Conservation (phyloP, 768 basidiomycete species). For the Suillus subaureus region DNA sequence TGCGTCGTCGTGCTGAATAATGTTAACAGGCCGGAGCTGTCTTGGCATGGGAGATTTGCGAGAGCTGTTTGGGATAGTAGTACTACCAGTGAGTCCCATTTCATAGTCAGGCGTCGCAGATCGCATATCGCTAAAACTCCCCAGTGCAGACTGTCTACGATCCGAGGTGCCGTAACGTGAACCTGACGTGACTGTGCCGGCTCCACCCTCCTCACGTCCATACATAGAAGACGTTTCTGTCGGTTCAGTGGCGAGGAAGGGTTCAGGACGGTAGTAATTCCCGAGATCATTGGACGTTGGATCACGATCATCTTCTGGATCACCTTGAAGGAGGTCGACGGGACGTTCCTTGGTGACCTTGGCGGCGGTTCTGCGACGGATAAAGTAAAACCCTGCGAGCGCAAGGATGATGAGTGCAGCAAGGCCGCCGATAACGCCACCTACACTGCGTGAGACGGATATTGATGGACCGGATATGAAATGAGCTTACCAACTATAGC, state of each 20-base stretch:
- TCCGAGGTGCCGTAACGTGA: constrained; percentile 30
- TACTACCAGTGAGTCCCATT: constrained; percentile 17
- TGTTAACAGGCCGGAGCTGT: constrained; percentile 69
- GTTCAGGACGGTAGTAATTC: constrained; percentile 75
- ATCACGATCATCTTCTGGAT: constrained; percentile 53
- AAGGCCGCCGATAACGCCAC: constrained; percentile 63
- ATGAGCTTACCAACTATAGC: constrained; percentile 49
- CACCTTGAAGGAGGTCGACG: constrained; percentile 63
- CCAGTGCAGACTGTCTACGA: constrained; percentile 27
- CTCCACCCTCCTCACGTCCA: constrained; percentile 30
- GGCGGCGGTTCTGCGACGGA: constrained; percentile 47
- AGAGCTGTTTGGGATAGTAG: constrained; percentile 28
- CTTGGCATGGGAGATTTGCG: constrained; percentile 45
- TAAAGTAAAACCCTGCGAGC: constrained; percentile 49
- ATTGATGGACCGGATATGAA: constrained; percentile 3
- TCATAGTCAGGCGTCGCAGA: constrained; percentile 50
- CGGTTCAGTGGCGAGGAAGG: constrained; percentile 71
- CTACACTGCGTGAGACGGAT: constrained; percentile 24
- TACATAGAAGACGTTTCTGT: constrained; percentile 45
- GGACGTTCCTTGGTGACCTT: constrained; percentile 55
- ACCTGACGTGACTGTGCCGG: constrained; percentile 19
- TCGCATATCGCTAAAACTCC: constrained; percentile 38
- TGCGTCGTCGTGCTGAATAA: constrained; percentile 86
- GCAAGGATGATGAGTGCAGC: constrained; percentile 44
- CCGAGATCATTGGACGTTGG: constrained; percentile 52